phyloP scores from a whole-genome alignment of 306 rosid genomes.

The Clitoria ternatea region DNA sequence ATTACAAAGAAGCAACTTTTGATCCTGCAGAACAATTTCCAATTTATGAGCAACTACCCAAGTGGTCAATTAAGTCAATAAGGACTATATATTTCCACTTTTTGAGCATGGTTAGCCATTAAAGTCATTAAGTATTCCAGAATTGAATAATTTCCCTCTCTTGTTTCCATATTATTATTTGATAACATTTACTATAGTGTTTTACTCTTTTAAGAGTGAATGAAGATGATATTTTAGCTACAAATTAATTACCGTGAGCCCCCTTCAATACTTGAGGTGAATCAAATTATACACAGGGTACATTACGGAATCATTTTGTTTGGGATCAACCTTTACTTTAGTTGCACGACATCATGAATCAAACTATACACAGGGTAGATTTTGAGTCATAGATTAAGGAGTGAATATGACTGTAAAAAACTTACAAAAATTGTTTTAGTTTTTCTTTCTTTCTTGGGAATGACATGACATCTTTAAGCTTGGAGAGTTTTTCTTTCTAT shows the following conservation, averaged over 20 bases:
- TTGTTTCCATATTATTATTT: neutral
- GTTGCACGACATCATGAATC: neutral
- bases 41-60: neutral
- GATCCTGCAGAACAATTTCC: neutral
- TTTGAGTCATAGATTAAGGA: slow-evolving; percentile 14
- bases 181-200: neutral
- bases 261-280: neutral
- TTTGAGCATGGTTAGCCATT: neutral
- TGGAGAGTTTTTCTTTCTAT: neutral
- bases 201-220: neutral
- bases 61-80: neutral
- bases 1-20: neutral
- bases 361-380: neutral
- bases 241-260: neutral
- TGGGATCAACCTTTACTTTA: neutral
- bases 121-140: neutral
- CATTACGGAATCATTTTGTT: neutral
- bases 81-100: neutral
- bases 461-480: no score
- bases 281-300: no score
- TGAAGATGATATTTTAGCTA: neutral
- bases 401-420: neutral
- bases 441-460: neutral
- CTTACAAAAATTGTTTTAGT: neutral
- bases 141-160: neutral